Base-by-base conservation (phyloP, 2,329 filamentous ascomycete species). In the Huntiella savannae region DNA sequence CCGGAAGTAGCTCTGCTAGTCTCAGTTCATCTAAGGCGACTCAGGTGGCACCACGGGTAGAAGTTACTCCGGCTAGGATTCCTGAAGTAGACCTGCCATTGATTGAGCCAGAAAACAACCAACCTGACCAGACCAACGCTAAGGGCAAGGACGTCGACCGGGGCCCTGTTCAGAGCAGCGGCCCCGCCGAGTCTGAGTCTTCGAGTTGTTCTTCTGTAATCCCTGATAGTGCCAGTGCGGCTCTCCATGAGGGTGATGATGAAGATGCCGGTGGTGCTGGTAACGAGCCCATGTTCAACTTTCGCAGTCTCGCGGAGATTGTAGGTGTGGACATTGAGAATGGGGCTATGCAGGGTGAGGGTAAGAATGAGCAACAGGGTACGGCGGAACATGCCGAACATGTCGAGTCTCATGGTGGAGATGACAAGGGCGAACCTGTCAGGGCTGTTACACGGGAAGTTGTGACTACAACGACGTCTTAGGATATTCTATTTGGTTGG, bases 281-380 rank as follows among this genome's bases (percentile, higher is more conserved):
- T 3, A 64, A 70, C 0, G 87, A 95, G 57, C 75, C 85, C 3
- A 76, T 94, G 73, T 91, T 93, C 62, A 95, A 94, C 59, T 95
- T 95, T 58, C 71, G 77, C 47, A 94, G 85, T 54, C 64, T 96
- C 16, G 82, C 84, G 2, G 82, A 84, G 51, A 83, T 92, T 59
- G 82, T 95, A 28, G 82, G 79, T 0, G 75, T 75, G 5, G 67
- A 72, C 40, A 62, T 75, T 33, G 48, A 46, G 15, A 49, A 40
- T 6, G 40, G 40, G 2, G 32, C 15, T 11, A 39, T 34, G 6
- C 38, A 35, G 11, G 42, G 33, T 5, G 17, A 17, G 17, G 33
- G 48, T 13, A 46, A 49, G 44, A 19, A 33, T 17, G 44, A 40
- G 4, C 43, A 49, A 15, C 33, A 32, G 7, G 44, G 43, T 8